These are phyloP conservation scores for Eragrostis tef DNA, from an alignment of 202 grass and related monocot species.

Conservation along the genomic window DNA sequence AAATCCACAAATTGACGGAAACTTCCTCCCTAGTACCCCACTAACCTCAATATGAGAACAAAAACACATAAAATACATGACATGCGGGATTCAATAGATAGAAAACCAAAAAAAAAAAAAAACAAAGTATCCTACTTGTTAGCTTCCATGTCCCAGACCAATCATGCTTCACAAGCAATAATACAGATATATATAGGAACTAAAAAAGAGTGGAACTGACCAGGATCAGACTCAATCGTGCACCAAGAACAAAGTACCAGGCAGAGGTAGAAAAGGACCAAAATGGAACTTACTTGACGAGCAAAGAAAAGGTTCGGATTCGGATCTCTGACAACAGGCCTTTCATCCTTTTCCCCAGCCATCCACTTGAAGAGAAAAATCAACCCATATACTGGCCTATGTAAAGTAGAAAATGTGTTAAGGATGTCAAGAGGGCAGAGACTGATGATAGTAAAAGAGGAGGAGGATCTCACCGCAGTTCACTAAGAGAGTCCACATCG, in stretches of 20 bases:
- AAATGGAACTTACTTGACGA: slow-evolving; percentile 63
- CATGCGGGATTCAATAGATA: background rate
- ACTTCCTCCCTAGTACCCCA: background rate
- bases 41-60: background rate
- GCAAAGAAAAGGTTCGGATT: slow-evolving; percentile 94
- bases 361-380: slow-evolving; percentile 97
- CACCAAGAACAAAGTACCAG: slow-evolving; percentile 64
- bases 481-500: slow-evolving; percentile 77
- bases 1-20: background rate
- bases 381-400: slow-evolving; percentile 88
- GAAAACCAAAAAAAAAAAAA: too few species aligned
- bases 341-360: slow-evolving; percentile 84
- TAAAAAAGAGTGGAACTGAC: slow-evolving; percentile 43
- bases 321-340: slow-evolving; percentile 66
- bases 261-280: slow-evolving; percentile 6
- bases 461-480: slow-evolving; percentile 56
- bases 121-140: background rate
- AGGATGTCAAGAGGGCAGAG: slow-evolving; percentile 1
- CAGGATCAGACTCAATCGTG: slow-evolving; percentile 95
- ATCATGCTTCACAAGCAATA: background rate
- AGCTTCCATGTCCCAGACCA: background rate
- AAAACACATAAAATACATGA: background rate
- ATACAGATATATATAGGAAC: background rate
- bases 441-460: slow-evolving; percentile 14
- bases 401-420: slow-evolving; percentile 32